Conservation (phyloP, 805 yeast genomes). For the Metschnikowia lachancei region DNA sequence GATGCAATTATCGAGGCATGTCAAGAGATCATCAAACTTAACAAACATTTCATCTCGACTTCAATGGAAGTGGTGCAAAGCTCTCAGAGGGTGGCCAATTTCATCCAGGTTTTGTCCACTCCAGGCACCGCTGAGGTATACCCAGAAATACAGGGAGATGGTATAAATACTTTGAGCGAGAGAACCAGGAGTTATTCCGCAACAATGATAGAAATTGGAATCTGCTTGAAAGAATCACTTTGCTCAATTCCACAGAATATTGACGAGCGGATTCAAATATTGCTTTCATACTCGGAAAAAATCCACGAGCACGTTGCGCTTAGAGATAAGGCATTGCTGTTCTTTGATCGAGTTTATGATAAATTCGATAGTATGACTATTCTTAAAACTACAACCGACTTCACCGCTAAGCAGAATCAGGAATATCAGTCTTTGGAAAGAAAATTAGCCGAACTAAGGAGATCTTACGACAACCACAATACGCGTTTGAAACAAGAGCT, state of each 20-base stretch:
- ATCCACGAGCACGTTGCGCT: slow-evolving; percentile 28
- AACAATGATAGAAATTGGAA: slow-evolving; percentile 17
- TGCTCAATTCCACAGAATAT: slow-evolving; percentile 7
- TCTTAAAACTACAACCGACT: slow-evolving; percentile 35
- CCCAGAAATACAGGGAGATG: neutral
- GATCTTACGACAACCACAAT: slow-evolving; percentile 37
- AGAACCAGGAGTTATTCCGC: slow-evolving; percentile 20
- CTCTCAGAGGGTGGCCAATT: slow-evolving; percentile 24
- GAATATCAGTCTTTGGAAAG: slow-evolving; percentile 25
- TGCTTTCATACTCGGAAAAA: slow-evolving; percentile 19
- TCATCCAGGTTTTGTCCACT: slow-evolving; percentile 20
- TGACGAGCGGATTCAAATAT: slow-evolving; percentile 17
- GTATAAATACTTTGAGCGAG: slow-evolving; percentile 20
- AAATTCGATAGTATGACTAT: slow-evolving; percentile 28
- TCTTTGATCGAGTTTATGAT: slow-evolving; percentile 35
- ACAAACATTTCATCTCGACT: slow-evolving; percentile 7
- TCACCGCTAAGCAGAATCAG: slow-evolving; percentile 31
- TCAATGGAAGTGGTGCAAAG: slow-evolving; percentile 18
- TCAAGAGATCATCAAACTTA: slow-evolving; percentile 10
- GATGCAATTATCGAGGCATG: slow-evolving; percentile 17
- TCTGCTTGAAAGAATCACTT: slow-evolving; percentile 12
- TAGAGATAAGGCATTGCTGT: slow-evolving; percentile 36
- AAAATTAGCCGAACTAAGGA: slow-evolving; percentile 25
- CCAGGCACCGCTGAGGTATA: slow-evolving; percentile 1
- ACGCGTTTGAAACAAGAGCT: slow-evolving; percentile 43